Base-by-base conservation (phyloP, 2,329 filamentous ascomycete genomes). In the Chaetoscypha palmicola region DNA sequence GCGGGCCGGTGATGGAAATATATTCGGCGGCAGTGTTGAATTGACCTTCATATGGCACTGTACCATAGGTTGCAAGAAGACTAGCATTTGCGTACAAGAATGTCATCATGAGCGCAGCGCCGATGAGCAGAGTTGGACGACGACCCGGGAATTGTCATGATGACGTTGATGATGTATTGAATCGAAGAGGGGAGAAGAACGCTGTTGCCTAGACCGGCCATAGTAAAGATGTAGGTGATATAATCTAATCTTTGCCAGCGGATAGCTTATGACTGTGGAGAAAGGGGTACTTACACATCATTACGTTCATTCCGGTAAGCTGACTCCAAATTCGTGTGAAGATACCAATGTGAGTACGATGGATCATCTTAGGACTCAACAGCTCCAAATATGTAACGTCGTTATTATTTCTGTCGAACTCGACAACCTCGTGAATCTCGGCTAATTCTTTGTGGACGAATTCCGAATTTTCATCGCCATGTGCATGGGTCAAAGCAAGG, bases 81-180 rank as follows among this genome's bases (percentile, higher is more conserved):
- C 62, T 68, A 9, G 68, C 70, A 42, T 71, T 73, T 58, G 69
- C 56, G 51, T 64, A 68, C 42, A 72, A 62, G 62, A 66, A 73
- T 21, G 44, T 47, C 48, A 56, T 55, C 60, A 62, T 62, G 7
- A 60, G 41, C 31, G 56, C 49, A 9, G 57, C 54, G 38, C 83
- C 83, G 20, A 79, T 58, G n/a, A 87, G 68, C 26, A 87, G 69
- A 3, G 81, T 76, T 1, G 68, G 69, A 32, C 83, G 84, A 51
- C 86, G 84, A 36, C 86, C 86, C 79, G 0, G 84, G 83, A 2
- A 90, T 62, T 0, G 86, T 91, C 79, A 87, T 86, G 41, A 81
- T 48, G 1, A 91, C 85, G 62, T 90, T 90, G 68, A 91, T 86
- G 55, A 89, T 72, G 60, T 85, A 86, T 58, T 86, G 79, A 50